phyloP scores from a whole-genome alignment of 2,329 filamentous ascomycete genomes.

The Plectosphaerella cucumerina region DNA sequence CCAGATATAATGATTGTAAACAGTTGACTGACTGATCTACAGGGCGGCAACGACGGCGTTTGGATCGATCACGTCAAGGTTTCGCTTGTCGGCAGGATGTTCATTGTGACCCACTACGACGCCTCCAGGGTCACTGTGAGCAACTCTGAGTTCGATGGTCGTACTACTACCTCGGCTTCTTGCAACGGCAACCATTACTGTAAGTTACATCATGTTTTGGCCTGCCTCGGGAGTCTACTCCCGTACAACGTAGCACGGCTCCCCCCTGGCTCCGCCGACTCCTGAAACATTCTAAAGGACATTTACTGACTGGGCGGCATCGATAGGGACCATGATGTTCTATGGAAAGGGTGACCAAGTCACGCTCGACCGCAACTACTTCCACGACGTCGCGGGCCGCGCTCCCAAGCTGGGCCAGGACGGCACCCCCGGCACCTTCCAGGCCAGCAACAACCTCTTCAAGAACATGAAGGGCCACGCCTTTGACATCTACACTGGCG shows the following conservation, averaged over 20 bases:
- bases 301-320: no score
- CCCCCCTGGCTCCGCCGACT: no score
- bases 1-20: no score
- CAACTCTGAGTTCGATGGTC: constrained; percentile 35
- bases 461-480: constrained; percentile 35
- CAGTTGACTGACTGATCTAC: no score
- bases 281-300: no score
- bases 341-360: constrained; percentile 24
- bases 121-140: constrained; percentile 28
- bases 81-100: constrained; percentile 34
- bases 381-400: constrained; percentile 21
- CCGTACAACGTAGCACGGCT: no score
- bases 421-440: constrained; percentile 17
- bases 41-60: constrained; percentile 23
- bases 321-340: constrained; percentile 26
- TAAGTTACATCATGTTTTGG: constrained; percentile 15
- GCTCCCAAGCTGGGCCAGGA: constrained; percentile 21
- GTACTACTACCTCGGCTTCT: constrained; percentile 22
- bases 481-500: constrained; percentile 42
- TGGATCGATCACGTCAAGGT: constrained; percentile 32
- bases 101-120: constrained; percentile 30
- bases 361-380: constrained; percentile 29
- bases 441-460: constrained; percentile 24
- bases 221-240: no score
- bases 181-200: constrained; percentile 28